Conservation (phyloP, 345 rosid species). For the Syzygium grande region DNA sequence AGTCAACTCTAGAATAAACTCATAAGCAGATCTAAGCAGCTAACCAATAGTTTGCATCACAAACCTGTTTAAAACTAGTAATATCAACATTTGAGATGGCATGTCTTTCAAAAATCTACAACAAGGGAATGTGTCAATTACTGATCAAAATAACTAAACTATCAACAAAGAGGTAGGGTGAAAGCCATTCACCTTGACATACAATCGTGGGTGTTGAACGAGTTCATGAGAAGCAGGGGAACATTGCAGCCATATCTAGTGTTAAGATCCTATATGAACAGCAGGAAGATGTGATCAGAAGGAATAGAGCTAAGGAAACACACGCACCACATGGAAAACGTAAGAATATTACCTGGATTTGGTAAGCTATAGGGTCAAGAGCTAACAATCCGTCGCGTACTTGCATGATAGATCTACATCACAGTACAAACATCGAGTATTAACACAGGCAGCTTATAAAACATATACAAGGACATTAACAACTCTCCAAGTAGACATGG, state of each 20-base stretch:
- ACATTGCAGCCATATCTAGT: conserved; percentile 78
- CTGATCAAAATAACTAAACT: not conserved
- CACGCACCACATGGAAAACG: not conserved
- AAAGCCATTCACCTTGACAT: conserved; percentile 50
- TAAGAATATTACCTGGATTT: conserved; percentile 58
- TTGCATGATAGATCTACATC: conserved; percentile 76
- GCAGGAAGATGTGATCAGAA: not conserved
- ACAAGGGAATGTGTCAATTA: not conserved
- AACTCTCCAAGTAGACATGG: not conserved
- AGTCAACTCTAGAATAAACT: not conserved
- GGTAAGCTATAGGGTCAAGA: conserved; percentile 84
- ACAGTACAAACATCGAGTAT: not conserved
- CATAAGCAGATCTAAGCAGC: not conserved
- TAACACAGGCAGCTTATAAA: not conserved
- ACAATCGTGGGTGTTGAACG: conserved; percentile 93
- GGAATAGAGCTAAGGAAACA: not conserved
- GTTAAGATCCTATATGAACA: conserved; percentile 54
- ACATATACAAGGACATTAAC: not conserved
- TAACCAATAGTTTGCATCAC: conserved; percentile 1
- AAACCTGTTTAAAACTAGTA: conserved; percentile 86
- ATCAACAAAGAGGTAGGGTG: not conserved
- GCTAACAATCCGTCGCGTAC: no score
- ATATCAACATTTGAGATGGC: conserved; percentile 58
- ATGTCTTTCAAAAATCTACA: conserved; percentile 78
- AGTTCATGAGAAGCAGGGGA: conserved; percentile 94